A percentile compares a stretch with the other conserved stretches of the same genome.
These are phyloP conservation scores for Camellia oleifera DNA, from an alignment of 179 eudicot genomes.

Conservation along the genomic window DNA sequence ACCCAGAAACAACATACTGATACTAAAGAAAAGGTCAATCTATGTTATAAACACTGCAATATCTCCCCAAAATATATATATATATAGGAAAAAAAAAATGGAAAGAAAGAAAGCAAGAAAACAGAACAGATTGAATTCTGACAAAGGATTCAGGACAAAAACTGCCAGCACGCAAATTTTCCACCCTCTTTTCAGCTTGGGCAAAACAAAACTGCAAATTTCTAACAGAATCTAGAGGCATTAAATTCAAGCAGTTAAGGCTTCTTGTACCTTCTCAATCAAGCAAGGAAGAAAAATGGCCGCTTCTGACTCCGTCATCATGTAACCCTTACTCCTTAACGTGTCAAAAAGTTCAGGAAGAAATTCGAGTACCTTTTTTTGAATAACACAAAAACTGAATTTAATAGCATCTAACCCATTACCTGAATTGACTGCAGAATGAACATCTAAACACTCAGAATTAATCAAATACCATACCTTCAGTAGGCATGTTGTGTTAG, in stretches of 20 bases:
- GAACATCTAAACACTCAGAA: neutral
- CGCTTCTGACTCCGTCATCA: conserved; percentile 90
- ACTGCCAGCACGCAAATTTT: neutral
- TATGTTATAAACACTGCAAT: too few species aligned
- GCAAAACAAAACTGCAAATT: too few species aligned
- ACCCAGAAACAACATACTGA: too few species aligned
- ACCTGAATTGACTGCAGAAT: neutral
- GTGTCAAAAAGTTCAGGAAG: conserved; percentile 84
- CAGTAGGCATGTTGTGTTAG: conserved; percentile 88
- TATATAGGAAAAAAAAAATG: too few species aligned
- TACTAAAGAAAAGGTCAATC: too few species aligned
- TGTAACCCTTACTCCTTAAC: conserved; percentile 78
- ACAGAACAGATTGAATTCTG: too few species aligned
- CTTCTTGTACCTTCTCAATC: conserved; percentile 68
- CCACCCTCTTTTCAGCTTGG: neutral
- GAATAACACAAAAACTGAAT: neutral
- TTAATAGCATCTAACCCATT: neutral
- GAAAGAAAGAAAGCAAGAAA: neutral
- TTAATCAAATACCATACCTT: conserved; percentile 47
- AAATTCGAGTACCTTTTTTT: conserved; percentile 77
- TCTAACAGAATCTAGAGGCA: too few species aligned
- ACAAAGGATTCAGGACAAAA: neutral
- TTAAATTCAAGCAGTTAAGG: neutral
- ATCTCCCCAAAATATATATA: too few species aligned
- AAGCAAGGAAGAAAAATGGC: conserved; percentile 89